Conservation (phyloP, 768 basidiomycete genomes). For the Kwoniella bestiolae region DNA sequence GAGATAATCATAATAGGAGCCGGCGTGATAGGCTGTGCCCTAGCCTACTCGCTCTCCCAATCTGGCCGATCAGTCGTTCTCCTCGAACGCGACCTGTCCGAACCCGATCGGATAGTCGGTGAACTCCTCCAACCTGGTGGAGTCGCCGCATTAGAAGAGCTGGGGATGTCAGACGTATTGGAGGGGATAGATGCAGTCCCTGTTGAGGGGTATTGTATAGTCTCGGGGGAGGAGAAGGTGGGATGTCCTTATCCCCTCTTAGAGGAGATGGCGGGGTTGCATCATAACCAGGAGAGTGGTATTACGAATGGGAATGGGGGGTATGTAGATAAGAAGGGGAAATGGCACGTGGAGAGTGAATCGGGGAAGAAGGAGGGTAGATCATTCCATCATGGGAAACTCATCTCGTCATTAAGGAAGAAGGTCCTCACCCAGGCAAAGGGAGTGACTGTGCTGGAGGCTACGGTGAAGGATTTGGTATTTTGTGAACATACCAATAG, state of each 20-base stretch:
- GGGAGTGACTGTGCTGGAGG: conserved; percentile 52
- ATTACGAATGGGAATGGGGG: not conserved
- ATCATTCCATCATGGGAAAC: conserved; percentile 91
- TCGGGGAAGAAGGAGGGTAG: conserved; percentile 65
- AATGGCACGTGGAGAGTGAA: conserved; percentile 41
- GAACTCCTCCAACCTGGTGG: conserved; percentile 96
- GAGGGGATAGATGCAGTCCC: conserved; percentile 87
- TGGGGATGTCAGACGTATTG: conserved; percentile 76
- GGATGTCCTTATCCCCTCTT: conserved; percentile 82
- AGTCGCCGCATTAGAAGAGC: conserved; percentile 69
- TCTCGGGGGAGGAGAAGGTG: conserved; percentile 66
- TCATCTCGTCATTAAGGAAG: conserved; percentile 77
- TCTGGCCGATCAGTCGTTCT: conserved; percentile 77
- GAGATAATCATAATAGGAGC: conserved; percentile 81
- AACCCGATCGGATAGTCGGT: conserved; percentile 96
- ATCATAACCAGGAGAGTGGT: not conserved
- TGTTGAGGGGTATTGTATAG: conserved; percentile 83
- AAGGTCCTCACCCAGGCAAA: conserved; percentile 64
- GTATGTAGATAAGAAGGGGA: conserved; percentile 3
- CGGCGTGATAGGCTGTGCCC: conserved; percentile 82
- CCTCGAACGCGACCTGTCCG: conserved; percentile 85
- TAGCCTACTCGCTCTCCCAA: conserved; percentile 79
- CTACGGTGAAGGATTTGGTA: conserved; percentile 51
- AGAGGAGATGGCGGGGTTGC: conserved; percentile 31
- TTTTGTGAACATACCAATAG: conserved; percentile 68